Evolutionary conservation across 2,329 filamentous ascomycete species (phyloP), one percentile per base, ranked within the genome.

Genomic region (Alternaria sp.): DNA sequence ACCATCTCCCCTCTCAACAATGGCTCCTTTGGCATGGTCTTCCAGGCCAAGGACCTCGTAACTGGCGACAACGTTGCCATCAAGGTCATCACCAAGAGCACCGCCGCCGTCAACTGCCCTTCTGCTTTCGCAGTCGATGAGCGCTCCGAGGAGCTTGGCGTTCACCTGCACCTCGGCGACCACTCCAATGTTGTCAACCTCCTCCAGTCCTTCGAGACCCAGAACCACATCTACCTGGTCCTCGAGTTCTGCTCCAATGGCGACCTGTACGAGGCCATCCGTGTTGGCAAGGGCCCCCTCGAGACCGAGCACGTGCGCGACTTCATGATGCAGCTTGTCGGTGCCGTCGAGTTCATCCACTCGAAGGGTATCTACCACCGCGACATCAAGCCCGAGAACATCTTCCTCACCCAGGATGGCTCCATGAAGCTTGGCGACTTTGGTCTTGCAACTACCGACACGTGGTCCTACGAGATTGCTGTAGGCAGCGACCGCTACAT

Each of bases 351-450:
- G 66, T 94, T 93, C 81, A 93, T 97, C 82, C 96, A 99, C 81
- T 87, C 88, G 67, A 94, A 94, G 80, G 94, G 93, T 69, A 88
- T 98, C 77, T 97, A 93, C 80, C 96, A 99, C 79, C 92, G 96
- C 65, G 96, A 99, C 81, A 97, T 99, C 88, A 99, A 99, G 84
- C 96, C 96, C 0, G 96, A 99, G 86, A 99, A 99, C 85, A 97
- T 99, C 81, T 98, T 99, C 80, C 86, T 99, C 68, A 92, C 90
- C 62, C 88, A 94, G 64, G 88, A 91, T 70, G 95, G 95, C 57
- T 87, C 90, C 43, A 92, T 98, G 91, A 99, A 99, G 84, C 89
- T 99, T 36, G 96, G 96, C 75, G 96, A 99, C 81, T 97, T 98
- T 79, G 96, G 96, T 58, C 86, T 99, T 67, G 94, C 94, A 55